Base-by-base conservation (phyloP, 148 eudicot genomes). In the Rhododendron kiyosumense region DNA sequence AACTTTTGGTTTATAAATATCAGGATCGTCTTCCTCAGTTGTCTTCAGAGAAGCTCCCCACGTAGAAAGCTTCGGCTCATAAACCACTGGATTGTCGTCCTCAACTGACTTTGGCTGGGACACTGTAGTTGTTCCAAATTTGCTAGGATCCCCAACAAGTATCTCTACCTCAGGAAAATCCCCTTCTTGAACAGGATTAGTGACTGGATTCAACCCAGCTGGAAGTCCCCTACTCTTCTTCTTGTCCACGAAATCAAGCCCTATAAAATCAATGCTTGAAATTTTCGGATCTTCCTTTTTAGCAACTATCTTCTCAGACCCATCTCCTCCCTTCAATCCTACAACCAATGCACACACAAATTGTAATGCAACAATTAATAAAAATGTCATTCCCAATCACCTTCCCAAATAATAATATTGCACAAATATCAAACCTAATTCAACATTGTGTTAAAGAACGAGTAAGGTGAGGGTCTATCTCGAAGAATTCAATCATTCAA, bases 41-140 rank as follows among this genome's bases (percentile, higher is more conserved):
- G 90, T 83, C 48, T 82, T 81, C 20, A 89, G 95, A 86, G 94
- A 96, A 89, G 93, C 85, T 78, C 99, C 99, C 99, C 98, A 95
- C 4, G 99, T 95, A 61, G 99, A 94, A 90, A 95, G 94, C 90
- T 91, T 94, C 26, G 99, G 99, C 92, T 94, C 93, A 86, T 96
- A 95, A 18, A 92, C 87, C 81, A 92, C 98, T 15, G 52, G 48
- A 48, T 86, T 88, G 74, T 93, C 95, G 86, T 93, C 94, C 67
- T 88, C 71, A 17, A 67, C 8, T 54, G 91, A 84, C 54, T 84
- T 82, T 41, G 91, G 81, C 74, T 89, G 85, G 78, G 89, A 81
- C 85, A 87, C 65, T 18, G 85, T 43, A 69, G 86, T 41, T 82
- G 85, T 88, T 74, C 86, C 93, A 85, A 96, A 95, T 83, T 85